Percentiles rank a stretch among this genome's conserved stretches.
These are phyloP conservation scores for Murraya koenigii DNA, from an alignment of 345 rosid genomes.

Conservation along the genomic window DNA sequence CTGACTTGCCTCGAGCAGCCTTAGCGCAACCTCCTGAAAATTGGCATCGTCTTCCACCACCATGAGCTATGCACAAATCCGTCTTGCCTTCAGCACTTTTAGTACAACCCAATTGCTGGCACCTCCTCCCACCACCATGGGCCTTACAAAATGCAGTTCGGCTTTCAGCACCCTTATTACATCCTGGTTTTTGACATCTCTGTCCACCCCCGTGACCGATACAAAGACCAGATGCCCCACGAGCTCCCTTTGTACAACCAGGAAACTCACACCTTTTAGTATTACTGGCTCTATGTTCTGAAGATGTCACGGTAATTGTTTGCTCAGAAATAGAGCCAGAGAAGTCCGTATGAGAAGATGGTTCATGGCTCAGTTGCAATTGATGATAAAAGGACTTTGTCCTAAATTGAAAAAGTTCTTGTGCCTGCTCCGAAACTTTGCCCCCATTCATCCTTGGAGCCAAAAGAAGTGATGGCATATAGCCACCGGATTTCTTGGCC, in stretches of 20 bases:
- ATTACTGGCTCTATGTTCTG: conserved; percentile 45
- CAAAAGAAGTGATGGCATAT: conserved; percentile 80
- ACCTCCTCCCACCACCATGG: conserved; percentile 96
- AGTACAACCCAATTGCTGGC: conserved; percentile 89
- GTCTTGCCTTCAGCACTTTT: conserved; percentile 97
- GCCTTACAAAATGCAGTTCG: conserved; percentile 93
- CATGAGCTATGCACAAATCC: conserved; percentile 85
- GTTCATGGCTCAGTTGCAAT: conserved; percentile 46
- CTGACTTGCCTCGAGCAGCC: conserved; percentile 95
- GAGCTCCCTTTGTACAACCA: conserved; percentile 87
- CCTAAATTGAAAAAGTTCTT: conserved; percentile 44
- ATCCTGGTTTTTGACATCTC: conserved; percentile 82
- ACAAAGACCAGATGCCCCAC: conserved; percentile 91
- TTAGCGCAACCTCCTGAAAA: conserved; percentile 65
- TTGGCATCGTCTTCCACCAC: conserved; percentile 90
- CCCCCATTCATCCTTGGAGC: conserved; percentile 49
- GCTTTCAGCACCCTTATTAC: conserved; percentile 91
- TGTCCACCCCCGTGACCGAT: conserved; percentile 98
- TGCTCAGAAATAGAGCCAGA: conserved; percentile 61
- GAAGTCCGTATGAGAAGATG: conserved; percentile 51
- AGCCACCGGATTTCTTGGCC: conserved; percentile 89
- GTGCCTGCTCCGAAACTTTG: conserved; percentile 37
- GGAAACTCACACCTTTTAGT: conserved; percentile 67
- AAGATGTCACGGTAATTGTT: conserved; percentile 47
- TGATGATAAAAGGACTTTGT: conserved; percentile 31